Percentiles rank a stretch among this genome's conserved stretches.
phyloP scores from a whole-genome alignment of 176 grass and related monocot species.

The maize (Zea mays) region DNA sequence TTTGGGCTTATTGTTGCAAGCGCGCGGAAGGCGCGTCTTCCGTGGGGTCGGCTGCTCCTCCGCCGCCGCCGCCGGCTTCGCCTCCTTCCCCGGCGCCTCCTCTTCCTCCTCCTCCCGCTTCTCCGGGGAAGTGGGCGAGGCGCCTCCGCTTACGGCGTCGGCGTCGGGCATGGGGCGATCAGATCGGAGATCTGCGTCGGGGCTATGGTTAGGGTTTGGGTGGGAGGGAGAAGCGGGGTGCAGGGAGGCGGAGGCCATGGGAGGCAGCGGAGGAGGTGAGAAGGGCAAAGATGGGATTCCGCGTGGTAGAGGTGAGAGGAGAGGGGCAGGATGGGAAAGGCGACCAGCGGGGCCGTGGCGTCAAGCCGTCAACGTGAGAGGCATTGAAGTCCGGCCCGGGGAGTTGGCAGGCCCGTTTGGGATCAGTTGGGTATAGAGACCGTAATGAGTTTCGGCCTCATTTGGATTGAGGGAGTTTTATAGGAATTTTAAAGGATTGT shows the following conservation, averaged over 20 bases:
- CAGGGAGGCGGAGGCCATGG: constrained; percentile 46
- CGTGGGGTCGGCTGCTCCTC: constrained; percentile 39
- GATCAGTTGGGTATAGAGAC: neutral
- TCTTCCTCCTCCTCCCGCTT: constrained; percentile 22
- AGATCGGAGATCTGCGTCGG: constrained; percentile 35
- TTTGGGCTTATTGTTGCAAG: constrained; percentile 67
- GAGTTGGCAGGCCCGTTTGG: no score
- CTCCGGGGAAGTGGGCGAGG: constrained; percentile 11
- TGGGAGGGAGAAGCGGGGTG: constrained; percentile 39
- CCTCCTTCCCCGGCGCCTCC: neutral
- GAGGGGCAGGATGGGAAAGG: constrained; percentile 34
- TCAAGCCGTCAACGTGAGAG: constrained; percentile 37
- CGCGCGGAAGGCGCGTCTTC: constrained; percentile 71
- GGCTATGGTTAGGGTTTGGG: constrained; percentile 48
- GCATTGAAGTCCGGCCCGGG: neutral
- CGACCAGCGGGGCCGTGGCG: neutral
- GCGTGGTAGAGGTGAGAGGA: neutral
- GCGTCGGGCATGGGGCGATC: constrained; percentile 36
- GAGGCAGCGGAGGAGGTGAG: constrained; percentile 27
- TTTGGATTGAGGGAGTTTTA: no score
- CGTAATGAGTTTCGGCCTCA: no score
- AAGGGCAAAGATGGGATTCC: constrained; percentile 67
- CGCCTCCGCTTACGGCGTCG: constrained; percentile 4
- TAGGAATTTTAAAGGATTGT: no score
- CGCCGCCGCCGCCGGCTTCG: neutral